Evolutionary conservation across 169 alveolate genomes (phyloP).

Genomic region (Perkinsus olseni): DNA sequence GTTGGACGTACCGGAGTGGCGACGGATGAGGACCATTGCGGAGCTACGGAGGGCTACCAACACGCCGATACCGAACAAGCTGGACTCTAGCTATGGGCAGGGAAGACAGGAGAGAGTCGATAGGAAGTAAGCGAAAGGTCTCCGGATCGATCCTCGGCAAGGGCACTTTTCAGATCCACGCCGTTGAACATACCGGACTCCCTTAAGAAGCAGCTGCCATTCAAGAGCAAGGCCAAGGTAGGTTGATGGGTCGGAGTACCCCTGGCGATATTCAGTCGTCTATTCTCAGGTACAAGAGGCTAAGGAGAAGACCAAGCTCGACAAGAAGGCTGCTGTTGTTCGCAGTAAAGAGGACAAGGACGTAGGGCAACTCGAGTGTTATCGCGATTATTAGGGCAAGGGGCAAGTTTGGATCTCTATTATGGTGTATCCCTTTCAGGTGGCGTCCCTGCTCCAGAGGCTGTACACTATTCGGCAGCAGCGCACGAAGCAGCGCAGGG

Average conservation of each 20-base stretch:
- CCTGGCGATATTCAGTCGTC: background rate
- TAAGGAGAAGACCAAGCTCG: background rate
- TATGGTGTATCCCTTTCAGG: background rate
- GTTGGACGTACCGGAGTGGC: slow-evolving; percentile 50
- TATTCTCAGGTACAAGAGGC: background rate
- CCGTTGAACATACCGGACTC: background rate
- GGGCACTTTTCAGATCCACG: background rate
- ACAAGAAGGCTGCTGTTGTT: background rate
- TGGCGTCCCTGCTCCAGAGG: background rate
- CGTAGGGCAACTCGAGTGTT: too few relatives aligned
- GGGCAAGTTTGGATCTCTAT: too few relatives aligned
- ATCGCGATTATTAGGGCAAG: too few relatives aligned
- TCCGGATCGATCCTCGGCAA: background rate
- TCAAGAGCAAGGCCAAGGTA: background rate
- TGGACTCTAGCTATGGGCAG: slow-evolving; percentile 12
- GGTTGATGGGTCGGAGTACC: background rate
- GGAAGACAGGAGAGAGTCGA: background rate
- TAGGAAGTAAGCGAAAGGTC: background rate
- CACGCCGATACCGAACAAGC: slow-evolving; percentile 40
- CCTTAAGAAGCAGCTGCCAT: background rate
- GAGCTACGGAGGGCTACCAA: slow-evolving; percentile 37
- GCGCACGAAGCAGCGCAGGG: slow-evolving; percentile 12
- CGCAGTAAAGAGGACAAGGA: background rate
- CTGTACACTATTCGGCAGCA: slow-evolving; percentile 31
- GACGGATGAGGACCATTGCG: slow-evolving; percentile 43